Evolutionary conservation across 148 eudicot genomes (phyloP), one percentile per base, ranked within the genome.

Genomic region (Spergularia marina): DNA sequence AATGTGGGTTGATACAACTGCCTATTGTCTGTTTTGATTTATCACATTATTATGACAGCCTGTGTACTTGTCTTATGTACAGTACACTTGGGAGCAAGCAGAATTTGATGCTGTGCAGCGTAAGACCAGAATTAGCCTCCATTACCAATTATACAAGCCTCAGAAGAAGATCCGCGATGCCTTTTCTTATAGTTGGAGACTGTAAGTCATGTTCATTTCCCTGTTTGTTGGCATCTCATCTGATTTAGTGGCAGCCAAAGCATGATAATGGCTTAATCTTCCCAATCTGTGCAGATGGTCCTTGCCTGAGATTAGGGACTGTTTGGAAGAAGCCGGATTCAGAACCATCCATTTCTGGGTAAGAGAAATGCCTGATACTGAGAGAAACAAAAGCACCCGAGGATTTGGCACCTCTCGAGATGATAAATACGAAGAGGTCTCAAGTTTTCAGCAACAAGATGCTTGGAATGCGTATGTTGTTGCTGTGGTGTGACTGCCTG

Each of bases 31-130:
- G 49, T 14, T 16, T 66, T 30, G 39, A 14, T 49, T 25, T 12
- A 30, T 30, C 36, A 30, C 36, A 3, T 30, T 30, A 30, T 34
- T 57, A 65, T 67, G 5, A 56, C 49, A 9, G n/a, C 12, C 68
- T 53, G 21, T 76, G 11, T 23, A 23, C 36, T 41, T 10, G 16
- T 10, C 16, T 16, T 47, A 62, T 71, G 65, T 72, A 4, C 82
- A 95, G 97, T 92, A 95, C 84, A 84, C 86, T 12, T 95, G 98
- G 98, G 98, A 95, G 90, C 98, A 95, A 89, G 94, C 81, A 51
- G 96, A 84, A 81, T 95, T 95, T 67, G 97, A 95, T 85, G 85
- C 90, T 8, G 79, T 92, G 77, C 87, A 95, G 61, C 85, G 96
- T 71, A 95, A 85, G 77, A 95, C 98, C 68, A 85, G 96, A 82